Conservation (phyloP, 2,329 filamentous ascomycete species). For the Epichloe festucae region DNA sequence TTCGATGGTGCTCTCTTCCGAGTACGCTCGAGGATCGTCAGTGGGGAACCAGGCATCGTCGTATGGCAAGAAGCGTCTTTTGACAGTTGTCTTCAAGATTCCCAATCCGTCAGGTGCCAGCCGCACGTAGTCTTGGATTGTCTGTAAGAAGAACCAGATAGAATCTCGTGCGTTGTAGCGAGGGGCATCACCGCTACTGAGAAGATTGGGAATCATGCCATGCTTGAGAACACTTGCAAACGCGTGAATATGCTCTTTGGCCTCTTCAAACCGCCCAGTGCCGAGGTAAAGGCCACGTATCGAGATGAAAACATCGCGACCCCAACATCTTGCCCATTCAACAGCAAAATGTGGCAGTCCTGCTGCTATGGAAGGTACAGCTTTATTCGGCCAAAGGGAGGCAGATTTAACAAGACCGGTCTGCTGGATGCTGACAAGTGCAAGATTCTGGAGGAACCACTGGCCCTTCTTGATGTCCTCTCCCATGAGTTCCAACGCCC, state of each 20-base stretch:
- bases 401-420: slow-evolving; percentile 82
- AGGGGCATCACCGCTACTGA: slow-evolving; percentile 73
- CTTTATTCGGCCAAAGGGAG: slow-evolving; percentile 75
- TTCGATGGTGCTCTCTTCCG: slow-evolving; percentile 65
- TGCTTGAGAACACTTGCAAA: slow-evolving; percentile 97
- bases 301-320: slow-evolving; percentile 92
- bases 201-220: slow-evolving; percentile 92
- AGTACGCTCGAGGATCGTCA: slow-evolving; percentile 76
- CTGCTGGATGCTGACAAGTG: slow-evolving; percentile 85
- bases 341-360: slow-evolving; percentile 89
- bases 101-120: slow-evolving; percentile 65
- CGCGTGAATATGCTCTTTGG: slow-evolving; percentile 84
- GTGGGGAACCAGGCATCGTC: slow-evolving; percentile 88
- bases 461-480: slow-evolving; percentile 68
- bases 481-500: slow-evolving; percentile 66
- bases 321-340: slow-evolving; percentile 94
- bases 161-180: slow-evolving; percentile 95
- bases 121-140: slow-evolving; percentile 82
- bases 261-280: slow-evolving; percentile 77
- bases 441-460: slow-evolving; percentile 75
- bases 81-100: slow-evolving; percentile 64
- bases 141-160: slow-evolving; percentile 95
- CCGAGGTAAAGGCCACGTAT: slow-evolving; percentile 83
- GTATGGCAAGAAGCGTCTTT: slow-evolving; percentile 81
- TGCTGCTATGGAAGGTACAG: slow-evolving; percentile 77